Evolutionary conservation across 257 asterid species (phyloP), one percentile per base, ranked within the genome.

Genomic region (Voacanga thouarsii): DNA sequence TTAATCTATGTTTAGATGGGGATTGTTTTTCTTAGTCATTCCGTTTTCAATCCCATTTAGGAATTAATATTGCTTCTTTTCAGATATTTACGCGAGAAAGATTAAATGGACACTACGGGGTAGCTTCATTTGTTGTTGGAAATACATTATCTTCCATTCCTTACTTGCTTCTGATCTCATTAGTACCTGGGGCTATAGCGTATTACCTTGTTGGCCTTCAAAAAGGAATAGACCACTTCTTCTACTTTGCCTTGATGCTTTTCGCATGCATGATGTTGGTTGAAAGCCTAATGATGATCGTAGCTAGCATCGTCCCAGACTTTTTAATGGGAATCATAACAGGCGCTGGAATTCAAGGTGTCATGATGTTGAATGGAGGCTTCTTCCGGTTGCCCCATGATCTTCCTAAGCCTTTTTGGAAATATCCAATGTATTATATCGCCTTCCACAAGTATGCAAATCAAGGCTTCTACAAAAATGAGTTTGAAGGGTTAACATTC

Each of bases 61-160:
- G 5, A 12, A 33, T 59, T 2, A 21, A 53, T 15, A 5, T 23
- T 19, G 0, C 16, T 1, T 0, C 1, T 16, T 16, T 59, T 59
- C 56, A 90, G 93, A 83, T 90, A 69, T 90, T 89, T 63, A 56
- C 84, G 14, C 80, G 93, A 26, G 96, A 90, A 82, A 79, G 96
- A 65, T 53, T 90, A 19, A 90, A 90, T 33, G 92, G 92, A 2
- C 90, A 89, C 69, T 89, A 89, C 74, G 83, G 86, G 16, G 89
- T 84, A 71, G 77, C 85, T 21, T 79, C 92, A 30, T 90, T 77
- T 71, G 89, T 90, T 4, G 77, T 90, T 0, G 91, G 87, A 21
- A 89, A 90, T 81, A 84, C 96, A 23, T n/a, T 90, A 0, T 89
- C 96, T 24, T 90, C 96, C 14, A 76, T 78, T 45, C 96, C 96